Percentiles rank a stretch among this genome's conserved stretches.
Evolutionary conservation across 352 stramenopile genomes (phyloP).

Genomic region (Blastocystis sp.): DNA sequence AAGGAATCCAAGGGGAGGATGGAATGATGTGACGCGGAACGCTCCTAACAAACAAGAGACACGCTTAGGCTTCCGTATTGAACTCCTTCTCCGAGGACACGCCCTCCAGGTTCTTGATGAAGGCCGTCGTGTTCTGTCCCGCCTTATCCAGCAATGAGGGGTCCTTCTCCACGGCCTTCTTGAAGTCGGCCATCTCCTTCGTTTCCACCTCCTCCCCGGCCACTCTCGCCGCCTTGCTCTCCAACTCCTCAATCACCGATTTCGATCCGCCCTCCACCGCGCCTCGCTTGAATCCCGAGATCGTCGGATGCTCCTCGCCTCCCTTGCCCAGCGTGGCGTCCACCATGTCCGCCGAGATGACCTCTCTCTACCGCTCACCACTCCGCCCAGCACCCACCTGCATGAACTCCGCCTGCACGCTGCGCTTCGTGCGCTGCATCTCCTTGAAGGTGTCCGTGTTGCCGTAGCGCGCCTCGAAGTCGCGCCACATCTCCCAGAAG

Average conservation of each 20-base stretch:
- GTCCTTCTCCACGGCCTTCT: conserved; percentile 41
- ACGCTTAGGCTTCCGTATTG: conserved; percentile 35
- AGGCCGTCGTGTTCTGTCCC: conserved; percentile 11
- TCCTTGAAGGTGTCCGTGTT: conserved; percentile 97
- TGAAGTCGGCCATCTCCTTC: conserved; percentile 44
- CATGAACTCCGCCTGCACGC: conserved; percentile 90
- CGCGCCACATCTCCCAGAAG: conserved; percentile 92
- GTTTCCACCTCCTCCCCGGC: background rate
- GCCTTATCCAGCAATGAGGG: conserved; percentile 33
- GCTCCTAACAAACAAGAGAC: conserved; percentile 46
- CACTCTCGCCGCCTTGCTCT: conserved; percentile 43
- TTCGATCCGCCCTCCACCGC: conserved; percentile 46
- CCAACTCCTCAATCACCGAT: conserved; percentile 18
- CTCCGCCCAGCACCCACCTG: conserved; percentile 72
- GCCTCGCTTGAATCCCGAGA: conserved; percentile 45
- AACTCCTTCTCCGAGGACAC: conserved; percentile 35
- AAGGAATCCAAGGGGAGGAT: background rate
- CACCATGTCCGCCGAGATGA: conserved; percentile 52
- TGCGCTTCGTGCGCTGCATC: conserved; percentile 95
- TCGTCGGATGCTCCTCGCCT: conserved; percentile 38
- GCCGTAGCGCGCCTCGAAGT: conserved; percentile 80
- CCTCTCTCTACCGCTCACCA: conserved; percentile 23
- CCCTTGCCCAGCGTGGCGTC: conserved; percentile 17
- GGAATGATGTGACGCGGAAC: background rate
- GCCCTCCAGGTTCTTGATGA: conserved; percentile 59